Evolutionary conservation across 2,329 filamentous ascomycete species (phyloP).

Genomic region (Pestalotiopsis sp.): DNA sequence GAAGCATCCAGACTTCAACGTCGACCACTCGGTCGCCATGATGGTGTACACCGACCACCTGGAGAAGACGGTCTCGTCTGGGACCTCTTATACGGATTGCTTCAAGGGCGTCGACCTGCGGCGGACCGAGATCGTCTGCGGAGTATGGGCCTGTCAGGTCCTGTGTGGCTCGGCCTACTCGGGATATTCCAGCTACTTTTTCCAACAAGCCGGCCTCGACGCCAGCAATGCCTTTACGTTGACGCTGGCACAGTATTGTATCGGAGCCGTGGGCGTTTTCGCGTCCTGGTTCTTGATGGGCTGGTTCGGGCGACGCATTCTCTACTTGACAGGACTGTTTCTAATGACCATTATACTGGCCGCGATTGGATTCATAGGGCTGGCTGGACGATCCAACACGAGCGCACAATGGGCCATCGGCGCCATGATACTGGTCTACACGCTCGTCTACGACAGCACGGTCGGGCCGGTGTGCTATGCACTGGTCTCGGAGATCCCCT

Average conservation of each 20-base stretch:
- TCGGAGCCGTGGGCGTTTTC: neutral
- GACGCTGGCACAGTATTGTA: neutral
- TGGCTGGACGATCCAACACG: neutral
- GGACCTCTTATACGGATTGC: slow-evolving; percentile 12
- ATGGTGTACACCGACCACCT: slow-evolving; percentile 15
- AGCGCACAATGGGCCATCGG: neutral
- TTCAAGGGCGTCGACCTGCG: slow-evolving; percentile 16
- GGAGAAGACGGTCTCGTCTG: slow-evolving; percentile 11
- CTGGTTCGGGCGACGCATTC: slow-evolving; percentile 5
- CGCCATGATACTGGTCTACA: slow-evolving; percentile 5
- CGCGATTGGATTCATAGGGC: slow-evolving; percentile 6
- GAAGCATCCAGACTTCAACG: neutral
- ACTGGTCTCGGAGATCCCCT: slow-evolving; percentile 7
- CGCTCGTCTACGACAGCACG: slow-evolving; percentile 1
- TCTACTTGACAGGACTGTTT: slow-evolving; percentile 8
- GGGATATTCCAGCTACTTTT: slow-evolving; percentile 4
- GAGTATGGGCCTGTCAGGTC: slow-evolving; percentile 4
- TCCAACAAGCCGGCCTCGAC: slow-evolving; percentile 1
- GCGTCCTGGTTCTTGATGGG: slow-evolving; percentile 11
- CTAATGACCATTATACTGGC: slow-evolving; percentile 3
- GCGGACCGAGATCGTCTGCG: slow-evolving; percentile 14
- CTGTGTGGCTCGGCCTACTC: neutral
- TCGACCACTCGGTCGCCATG: slow-evolving; percentile 14
- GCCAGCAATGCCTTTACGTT: slow-evolving; percentile 1
- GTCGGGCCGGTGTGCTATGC: slow-evolving; percentile 6